Evolutionary conservation across 441 rosid genomes (phyloP).

Genomic region (Brassica balearica): DNA sequence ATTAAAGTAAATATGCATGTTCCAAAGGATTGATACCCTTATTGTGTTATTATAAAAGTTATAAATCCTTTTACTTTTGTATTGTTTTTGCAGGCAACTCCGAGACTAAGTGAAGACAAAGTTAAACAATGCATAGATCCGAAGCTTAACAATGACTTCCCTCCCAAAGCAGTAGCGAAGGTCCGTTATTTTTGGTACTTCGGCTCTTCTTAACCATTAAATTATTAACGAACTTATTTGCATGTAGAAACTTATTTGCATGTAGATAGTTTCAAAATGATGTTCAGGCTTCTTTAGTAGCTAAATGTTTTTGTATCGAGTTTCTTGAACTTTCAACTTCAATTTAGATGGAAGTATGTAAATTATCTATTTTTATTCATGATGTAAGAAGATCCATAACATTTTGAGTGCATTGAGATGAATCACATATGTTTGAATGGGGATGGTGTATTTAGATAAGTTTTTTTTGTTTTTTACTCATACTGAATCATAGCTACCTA

Average conservation of each 20-base stretch:
- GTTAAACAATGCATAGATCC: conserved; percentile 98
- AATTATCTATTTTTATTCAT: neutral
- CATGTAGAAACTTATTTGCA: neutral
- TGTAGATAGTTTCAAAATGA: neutral
- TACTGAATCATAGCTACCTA: neutral
- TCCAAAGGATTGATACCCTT: neutral
- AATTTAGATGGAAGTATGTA: neutral
- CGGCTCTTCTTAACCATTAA: too few species aligned
- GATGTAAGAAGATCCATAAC: neutral
- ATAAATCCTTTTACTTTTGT: neutral
- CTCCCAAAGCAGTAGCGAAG: conserved; percentile 97
- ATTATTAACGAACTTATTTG: neutral
- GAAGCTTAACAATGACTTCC: conserved; percentile 83
- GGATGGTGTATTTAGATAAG: neutral
- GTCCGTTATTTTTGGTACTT: conserved; percentile 41
- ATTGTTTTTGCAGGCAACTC: conserved; percentile 71
- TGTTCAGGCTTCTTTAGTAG: neutral
- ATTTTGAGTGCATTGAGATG: neutral
- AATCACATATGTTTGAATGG: neutral
- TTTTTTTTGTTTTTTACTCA: neutral
- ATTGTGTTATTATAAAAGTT: neutral
- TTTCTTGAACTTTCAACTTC: neutral
- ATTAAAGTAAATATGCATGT: neutral
- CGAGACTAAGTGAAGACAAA: conserved; percentile 94
- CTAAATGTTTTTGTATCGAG: neutral